Evolutionary conservation across 75 land plant genomes (phyloP), one percentile per base, ranked within the genome.

Genomic region (Sequoia sempervirens): DNA sequence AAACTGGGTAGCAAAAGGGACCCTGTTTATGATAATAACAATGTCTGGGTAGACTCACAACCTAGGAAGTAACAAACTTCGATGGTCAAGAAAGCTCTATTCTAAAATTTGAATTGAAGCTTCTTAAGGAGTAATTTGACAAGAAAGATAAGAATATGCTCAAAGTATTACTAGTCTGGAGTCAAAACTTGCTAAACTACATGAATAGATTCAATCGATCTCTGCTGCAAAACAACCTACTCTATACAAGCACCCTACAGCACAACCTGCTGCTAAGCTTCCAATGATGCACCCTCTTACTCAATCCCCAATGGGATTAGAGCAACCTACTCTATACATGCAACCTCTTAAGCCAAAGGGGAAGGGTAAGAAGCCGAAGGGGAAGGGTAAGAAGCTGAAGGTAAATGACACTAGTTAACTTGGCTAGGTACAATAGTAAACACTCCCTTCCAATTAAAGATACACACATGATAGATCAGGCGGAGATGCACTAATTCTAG

Each of bases 1-100:
- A 78, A 43, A 78, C 32, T 46, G 1, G 81, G 53, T 1, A 47
- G 30, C 1, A 80, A 80, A 79, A 46, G 32, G 32, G 32, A 46
- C 0, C 81, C 32, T 14, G 1, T 79, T 32, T 79, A 45, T 2
- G 53, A 79, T 79, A 26, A 79, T 45, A 79, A 47, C 54, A 79
- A 79, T 79, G 52, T 79, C 1, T 79, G 81, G 81, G 53, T 79
- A 46, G 53, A 79, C 5, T 47, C 81, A 46, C 32, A 79, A 79
- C 81, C 54, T 23, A 79, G 20, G 53, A 79, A 4, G 81, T 79
- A 26, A 79, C 20, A 4, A 32, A 79, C 30, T 79, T 79, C 13
- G 53, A 13, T n/a, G 54, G 53, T 1, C 54, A 79, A 46, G 53
- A 79, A 13, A 79, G 26, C 53, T 2, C 30, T 79, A 79, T 79